A percentile compares a stretch with the other conserved stretches of the same genome.
Evolutionary conservation across 768 basidiomycete species (phyloP).

Genomic region (Boletus rubescentipes): DNA sequence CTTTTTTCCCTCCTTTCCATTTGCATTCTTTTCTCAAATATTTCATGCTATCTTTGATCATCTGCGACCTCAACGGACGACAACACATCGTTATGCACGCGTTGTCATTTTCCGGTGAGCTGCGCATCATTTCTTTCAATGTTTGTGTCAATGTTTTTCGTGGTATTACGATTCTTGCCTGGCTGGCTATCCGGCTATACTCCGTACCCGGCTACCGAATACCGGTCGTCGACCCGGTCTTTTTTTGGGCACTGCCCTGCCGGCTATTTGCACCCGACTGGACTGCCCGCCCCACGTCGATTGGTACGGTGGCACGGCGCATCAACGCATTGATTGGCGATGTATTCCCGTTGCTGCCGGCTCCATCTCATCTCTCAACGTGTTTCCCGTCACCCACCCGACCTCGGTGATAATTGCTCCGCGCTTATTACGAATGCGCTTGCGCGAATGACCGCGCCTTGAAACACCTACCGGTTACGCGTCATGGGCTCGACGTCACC

Average conservation of each 20-base stretch:
- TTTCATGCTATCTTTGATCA: background rate
- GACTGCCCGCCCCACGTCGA: background rate
- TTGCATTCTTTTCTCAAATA: background rate
- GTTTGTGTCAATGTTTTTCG: background rate
- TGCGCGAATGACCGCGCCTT: background rate
- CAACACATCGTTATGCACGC: background rate
- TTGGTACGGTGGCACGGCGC: slow-evolving; percentile 6
- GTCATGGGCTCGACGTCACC: background rate
- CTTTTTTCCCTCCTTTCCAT: background rate
- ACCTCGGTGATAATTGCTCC: background rate
- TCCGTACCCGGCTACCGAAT: slow-evolving; percentile 10
- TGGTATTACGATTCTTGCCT: background rate
- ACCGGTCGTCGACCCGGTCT: background rate
- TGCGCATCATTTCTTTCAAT: background rate
- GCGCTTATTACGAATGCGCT: background rate
- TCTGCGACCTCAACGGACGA: slow-evolving; percentile 1
- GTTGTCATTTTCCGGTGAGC: slow-evolving; percentile 1
- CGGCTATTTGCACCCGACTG: slow-evolving; percentile 11
- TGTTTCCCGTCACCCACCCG: background rate
- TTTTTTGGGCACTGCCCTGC: slow-evolving; percentile 9
- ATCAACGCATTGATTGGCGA: slow-evolving; percentile 15
- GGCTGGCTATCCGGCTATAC: slow-evolving; percentile 10
- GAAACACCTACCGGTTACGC: slow-evolving; percentile 3
- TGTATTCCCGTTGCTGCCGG: slow-evolving; percentile 4
- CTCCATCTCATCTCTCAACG: background rate